A percentile compares a stretch with the other conserved stretches of the same genome.
These are phyloP conservation scores for Aspergillus sp. DNA, from an alignment of 2,329 filamentous ascomycete genomes.

Conservation along the genomic window DNA sequence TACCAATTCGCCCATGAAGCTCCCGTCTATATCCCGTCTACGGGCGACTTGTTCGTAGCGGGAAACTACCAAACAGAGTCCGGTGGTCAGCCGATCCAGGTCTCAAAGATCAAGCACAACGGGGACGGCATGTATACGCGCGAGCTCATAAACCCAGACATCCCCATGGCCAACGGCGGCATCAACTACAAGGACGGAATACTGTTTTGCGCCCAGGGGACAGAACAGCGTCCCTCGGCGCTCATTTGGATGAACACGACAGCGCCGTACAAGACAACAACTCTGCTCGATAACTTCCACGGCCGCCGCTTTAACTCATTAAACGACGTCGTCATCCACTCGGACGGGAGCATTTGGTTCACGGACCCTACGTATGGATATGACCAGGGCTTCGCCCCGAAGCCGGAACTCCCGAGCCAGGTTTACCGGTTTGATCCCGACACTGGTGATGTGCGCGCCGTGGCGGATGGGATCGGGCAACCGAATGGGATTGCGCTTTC, in stretches of 20 bases:
- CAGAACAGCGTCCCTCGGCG: slow-evolving; percentile 7
- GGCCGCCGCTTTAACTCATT: slow-evolving; percentile 39
- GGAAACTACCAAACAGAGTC: slow-evolving; percentile 28
- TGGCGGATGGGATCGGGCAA: slow-evolving; percentile 41
- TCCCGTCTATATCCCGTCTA: slow-evolving; percentile 34
- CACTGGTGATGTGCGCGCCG: slow-evolving; percentile 33
- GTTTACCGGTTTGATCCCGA: slow-evolving; percentile 41
- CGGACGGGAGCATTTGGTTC: slow-evolving; percentile 39
- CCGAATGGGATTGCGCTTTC: slow-evolving; percentile 48
- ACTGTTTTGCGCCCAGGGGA: slow-evolving; percentile 46
- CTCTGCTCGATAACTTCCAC: slow-evolving; percentile 34
- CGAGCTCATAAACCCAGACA: slow-evolving; percentile 16
- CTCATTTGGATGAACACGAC: slow-evolving; percentile 18
- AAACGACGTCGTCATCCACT: slow-evolving; percentile 39
- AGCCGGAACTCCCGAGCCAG: slow-evolving; percentile 34
- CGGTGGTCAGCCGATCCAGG: slow-evolving; percentile 23
- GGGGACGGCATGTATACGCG: not conserved
- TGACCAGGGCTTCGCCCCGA: slow-evolving; percentile 32
- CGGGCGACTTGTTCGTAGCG: slow-evolving; percentile 38
- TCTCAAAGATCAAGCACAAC: slow-evolving; percentile 18
- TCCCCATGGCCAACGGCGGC: slow-evolving; percentile 52
- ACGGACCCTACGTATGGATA: slow-evolving; percentile 40
- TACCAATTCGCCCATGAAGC: slow-evolving; percentile 55
- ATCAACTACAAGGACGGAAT: slow-evolving; percentile 47
- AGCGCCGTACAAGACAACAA: slow-evolving; percentile 23